These are phyloP conservation scores for Penicilliopsis zonata DNA, from an alignment of 495 filamentous ascomycete genomes.

Conservation along the genomic window DNA sequence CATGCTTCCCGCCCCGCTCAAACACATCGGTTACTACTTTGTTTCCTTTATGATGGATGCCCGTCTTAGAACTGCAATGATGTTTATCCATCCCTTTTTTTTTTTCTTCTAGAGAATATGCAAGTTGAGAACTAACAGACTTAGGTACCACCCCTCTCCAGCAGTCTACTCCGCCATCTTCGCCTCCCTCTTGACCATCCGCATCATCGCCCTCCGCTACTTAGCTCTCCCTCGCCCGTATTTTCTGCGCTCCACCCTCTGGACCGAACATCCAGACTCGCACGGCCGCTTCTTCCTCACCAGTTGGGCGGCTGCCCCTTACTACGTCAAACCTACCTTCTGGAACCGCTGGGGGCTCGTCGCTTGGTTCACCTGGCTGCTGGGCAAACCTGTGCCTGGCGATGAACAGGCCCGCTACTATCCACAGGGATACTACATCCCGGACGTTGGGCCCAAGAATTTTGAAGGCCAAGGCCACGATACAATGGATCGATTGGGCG, in stretches of 20 bases:
- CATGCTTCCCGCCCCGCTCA: conserved; percentile 37
- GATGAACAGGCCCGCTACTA: conserved; percentile 43
- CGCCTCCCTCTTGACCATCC: conserved; percentile 27
- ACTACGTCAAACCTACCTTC: conserved; percentile 49
- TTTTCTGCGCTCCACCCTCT: conserved; percentile 25
- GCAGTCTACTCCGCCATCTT: conserved; percentile 24
- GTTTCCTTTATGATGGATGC: conserved; percentile 52
- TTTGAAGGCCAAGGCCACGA: conserved; percentile 46
- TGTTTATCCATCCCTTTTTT: conserved; percentile 24
- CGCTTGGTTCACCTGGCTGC: conserved; percentile 39
- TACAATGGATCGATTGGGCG: no score
- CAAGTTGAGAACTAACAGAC: background rate
- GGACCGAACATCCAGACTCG: conserved; percentile 31
- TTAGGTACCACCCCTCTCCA: conserved; percentile 34
- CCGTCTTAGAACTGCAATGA: conserved; percentile 49
- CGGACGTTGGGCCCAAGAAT: conserved; percentile 44
- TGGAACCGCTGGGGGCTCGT: conserved; percentile 47
- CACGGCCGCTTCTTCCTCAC: conserved; percentile 37
- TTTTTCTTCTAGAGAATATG: background rate
- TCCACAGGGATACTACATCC: conserved; percentile 44
- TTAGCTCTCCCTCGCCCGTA: conserved; percentile 40
- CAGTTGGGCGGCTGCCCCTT: conserved; percentile 41
- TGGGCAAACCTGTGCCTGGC: conserved; percentile 48
- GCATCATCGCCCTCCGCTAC: conserved; percentile 42
- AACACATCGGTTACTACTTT: conserved; percentile 34